phyloP scores from a whole-genome alignment of 805 yeast species.

The Kazachstania taianensis region DNA sequence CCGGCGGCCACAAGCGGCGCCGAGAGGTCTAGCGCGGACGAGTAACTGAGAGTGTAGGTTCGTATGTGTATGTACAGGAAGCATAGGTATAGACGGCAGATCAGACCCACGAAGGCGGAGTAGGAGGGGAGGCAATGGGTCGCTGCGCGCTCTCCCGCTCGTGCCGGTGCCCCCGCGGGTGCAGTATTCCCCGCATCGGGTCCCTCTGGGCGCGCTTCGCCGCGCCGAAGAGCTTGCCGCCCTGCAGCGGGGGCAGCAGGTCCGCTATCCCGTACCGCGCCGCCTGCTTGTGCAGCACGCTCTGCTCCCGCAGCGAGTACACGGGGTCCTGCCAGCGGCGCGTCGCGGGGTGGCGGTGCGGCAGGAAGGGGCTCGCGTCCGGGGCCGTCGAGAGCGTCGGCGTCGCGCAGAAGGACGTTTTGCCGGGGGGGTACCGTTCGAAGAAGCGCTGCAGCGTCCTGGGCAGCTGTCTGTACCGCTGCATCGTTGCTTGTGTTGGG shows the following conservation, averaged over 20 bases:
- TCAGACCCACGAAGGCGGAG: too few relatives aligned
- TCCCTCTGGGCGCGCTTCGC: conserved; percentile 64
- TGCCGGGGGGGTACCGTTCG: conserved; percentile 70
- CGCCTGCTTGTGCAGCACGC: conserved; percentile 77
- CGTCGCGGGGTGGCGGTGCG: conserved; percentile 76
- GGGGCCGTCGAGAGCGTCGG: conserved; percentile 60
- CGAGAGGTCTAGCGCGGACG: too few relatives aligned
- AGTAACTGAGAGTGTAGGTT: too few relatives aligned
- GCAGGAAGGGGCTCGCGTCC: conserved; percentile 76
- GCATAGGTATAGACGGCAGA: too few relatives aligned
- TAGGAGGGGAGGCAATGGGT: not conserved
- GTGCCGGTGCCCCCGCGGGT: conserved; percentile 74
- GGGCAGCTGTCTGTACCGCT: conserved; percentile 53
- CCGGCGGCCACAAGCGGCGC: too few relatives aligned
- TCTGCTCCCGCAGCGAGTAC: conserved; percentile 71
- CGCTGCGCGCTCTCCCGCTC: conserved; percentile 41
- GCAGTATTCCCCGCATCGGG: conserved; percentile 64
- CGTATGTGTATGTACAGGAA: too few relatives aligned
- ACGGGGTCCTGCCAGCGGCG: conserved; percentile 67
- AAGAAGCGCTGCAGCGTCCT: conserved; percentile 61
- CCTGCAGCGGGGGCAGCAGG: conserved; percentile 45
- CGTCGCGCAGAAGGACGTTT: conserved; percentile 42
- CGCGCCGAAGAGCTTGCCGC: conserved; percentile 56
- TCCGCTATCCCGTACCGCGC: conserved; percentile 70
- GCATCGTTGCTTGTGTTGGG: not conserved